Evolutionary conservation across 2,329 filamentous ascomycete genomes (phyloP).

Genomic region (Ustulina deusta): DNA sequence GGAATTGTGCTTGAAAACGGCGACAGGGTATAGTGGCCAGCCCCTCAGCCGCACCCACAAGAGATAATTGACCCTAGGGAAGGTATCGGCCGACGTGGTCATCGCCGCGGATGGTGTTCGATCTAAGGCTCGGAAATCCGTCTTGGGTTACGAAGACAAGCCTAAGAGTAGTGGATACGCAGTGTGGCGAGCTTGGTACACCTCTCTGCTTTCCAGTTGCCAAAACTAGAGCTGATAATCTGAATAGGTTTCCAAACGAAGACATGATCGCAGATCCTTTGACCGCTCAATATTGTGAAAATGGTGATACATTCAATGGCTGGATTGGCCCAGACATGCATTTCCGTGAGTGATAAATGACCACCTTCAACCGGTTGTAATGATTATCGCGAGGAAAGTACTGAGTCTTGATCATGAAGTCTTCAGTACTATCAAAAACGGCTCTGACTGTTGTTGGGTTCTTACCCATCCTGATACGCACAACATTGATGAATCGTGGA

Average conservation of each 20-base stretch:
- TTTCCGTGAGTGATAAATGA: constrained; percentile 50
- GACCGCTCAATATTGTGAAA: constrained; percentile 65
- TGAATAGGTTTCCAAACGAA: constrained; percentile 59
- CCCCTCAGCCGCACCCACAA: neutral
- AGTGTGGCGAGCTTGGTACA: constrained; percentile 65
- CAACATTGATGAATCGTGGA: constrained; percentile 68
- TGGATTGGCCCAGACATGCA: constrained; percentile 69
- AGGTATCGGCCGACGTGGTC: constrained; percentile 62
- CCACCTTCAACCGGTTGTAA: neutral
- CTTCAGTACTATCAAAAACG: constrained; percentile 68
- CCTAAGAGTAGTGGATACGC: constrained; percentile 65
- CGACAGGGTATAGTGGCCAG: constrained; percentile 52
- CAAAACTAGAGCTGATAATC: neutral
- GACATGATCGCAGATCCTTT: constrained; percentile 64
- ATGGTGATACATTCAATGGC: constrained; percentile 70
- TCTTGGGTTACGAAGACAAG: constrained; percentile 64
- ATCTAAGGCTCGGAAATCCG: constrained; percentile 63
- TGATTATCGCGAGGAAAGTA: too few relatives aligned
- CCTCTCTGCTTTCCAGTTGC: neutral
- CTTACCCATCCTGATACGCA: constrained; percentile 66
- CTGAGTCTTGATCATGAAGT: constrained; percentile 44
- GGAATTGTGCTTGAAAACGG: constrained; percentile 64
- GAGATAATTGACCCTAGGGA: constrained; percentile 7
- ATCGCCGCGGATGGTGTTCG: constrained; percentile 68
- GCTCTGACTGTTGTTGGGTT: constrained; percentile 69